phyloP scores from a whole-genome alignment of 176 grass and related monocot genomes.

The Tuctoria greenei region DNA sequence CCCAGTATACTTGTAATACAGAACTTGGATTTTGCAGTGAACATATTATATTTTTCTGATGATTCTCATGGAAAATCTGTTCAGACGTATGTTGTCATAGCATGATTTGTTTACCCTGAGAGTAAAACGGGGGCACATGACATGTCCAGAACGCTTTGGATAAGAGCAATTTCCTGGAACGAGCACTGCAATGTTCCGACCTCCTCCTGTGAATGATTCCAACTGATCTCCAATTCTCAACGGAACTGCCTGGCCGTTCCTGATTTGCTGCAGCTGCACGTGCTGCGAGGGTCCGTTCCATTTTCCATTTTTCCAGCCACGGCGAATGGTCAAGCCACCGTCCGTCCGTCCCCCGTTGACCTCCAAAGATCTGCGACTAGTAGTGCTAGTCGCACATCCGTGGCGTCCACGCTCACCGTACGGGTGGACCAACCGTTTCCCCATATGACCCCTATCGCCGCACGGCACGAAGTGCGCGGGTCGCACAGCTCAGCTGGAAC shows the following conservation, averaged over 20 bases:
- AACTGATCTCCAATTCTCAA: not conserved
- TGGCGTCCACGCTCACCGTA: not conserved
- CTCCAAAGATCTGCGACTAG: not conserved
- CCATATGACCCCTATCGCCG: not conserved
- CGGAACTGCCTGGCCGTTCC: not conserved
- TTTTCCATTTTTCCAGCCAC: not conserved
- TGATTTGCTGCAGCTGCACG: not conserved
- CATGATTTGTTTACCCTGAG: not conserved
- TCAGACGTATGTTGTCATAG: not conserved
- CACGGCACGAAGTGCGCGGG: not conserved
- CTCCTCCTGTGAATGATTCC: not conserved
- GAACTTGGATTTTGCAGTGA: too few relatives aligned
- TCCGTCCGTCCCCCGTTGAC: constrained; percentile 6
- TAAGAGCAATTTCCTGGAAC: too few relatives aligned
- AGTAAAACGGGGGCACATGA: not conserved
- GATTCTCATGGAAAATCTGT: too few relatives aligned
- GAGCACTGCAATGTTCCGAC: too few relatives aligned
- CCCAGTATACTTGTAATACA: too few relatives aligned
- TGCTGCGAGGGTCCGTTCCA: not conserved
- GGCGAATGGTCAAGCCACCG: constrained; percentile 30
- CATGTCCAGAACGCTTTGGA: too few relatives aligned
- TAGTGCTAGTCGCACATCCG: not conserved
- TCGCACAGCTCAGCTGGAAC: not conserved
- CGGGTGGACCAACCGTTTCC: not conserved
- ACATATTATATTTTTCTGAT: too few relatives aligned